Base-by-base conservation (phyloP, 345 rosid species). In the Capsella bursapastoris region DNA sequence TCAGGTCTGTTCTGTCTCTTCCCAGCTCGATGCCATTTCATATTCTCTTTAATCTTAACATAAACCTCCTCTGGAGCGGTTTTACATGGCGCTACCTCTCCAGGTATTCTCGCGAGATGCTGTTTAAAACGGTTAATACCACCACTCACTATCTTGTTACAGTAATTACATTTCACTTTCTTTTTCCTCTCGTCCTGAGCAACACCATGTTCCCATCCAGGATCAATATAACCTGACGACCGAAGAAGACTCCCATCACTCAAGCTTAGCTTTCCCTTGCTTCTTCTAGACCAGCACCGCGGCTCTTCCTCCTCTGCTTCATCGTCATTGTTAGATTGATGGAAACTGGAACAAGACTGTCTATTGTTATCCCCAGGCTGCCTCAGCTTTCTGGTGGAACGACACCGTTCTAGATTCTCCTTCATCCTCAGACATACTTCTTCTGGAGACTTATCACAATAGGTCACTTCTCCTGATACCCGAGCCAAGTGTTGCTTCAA, bases 191-290 rank as follows among this genome's bases (percentile, higher is more conserved):
- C 93, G 65, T 88, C 96, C 66, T 90, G 91, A 50, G 93, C 86
- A 78, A 85, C 83, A 74, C 91, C 87, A 71, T 90, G 91, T 60
- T 88, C 92, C 92, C 96, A 90, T 47, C 96, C 96, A 28, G 93
- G 96, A 71, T 88, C 96, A 73, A 88, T 83, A 63, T 86, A 88
- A 15, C 93, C 93, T 49, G 89, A 81, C 71, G 96, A 86, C 28
- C 91, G 86, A 44, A 86, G 85, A 61, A 86, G 80, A 81, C 80
- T 84, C 57, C 79, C 84, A 45, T 85, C 86, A 72, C 78, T 70
- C 66, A 81, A 70, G 37, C 75, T 70, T 43, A 75, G 80, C 78
- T 85, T 88, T 52, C 90, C 87, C 61, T 83, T 90, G 31, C 72
- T 79, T 78, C 78, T 88, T 73, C 71, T 86, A 72, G 75, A 81